A percentile compares a stretch with the other conserved stretches of the same genome.
These are phyloP conservation scores for Daldinia sp. DNA, from an alignment of 2,329 filamentous ascomycete genomes.

Conservation along the genomic window DNA sequence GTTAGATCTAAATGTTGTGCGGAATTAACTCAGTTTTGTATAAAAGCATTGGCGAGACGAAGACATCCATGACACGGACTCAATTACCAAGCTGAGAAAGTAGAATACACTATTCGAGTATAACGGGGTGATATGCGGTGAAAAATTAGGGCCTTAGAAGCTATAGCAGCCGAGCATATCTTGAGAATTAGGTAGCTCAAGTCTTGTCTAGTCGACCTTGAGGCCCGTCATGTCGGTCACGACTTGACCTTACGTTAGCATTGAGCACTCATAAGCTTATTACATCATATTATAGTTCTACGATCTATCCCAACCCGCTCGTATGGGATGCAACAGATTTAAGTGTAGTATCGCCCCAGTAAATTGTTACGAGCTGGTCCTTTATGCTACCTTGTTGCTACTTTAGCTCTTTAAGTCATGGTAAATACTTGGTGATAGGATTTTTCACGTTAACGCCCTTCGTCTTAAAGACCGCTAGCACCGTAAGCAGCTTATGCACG, in stretches of 20 bases:
- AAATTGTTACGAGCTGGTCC: slow-evolving; percentile 52
- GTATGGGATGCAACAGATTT: slow-evolving; percentile 60
- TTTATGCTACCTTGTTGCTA: slow-evolving; percentile 35
- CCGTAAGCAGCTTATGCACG: slow-evolving; percentile 43
- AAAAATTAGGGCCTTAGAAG: not conserved
- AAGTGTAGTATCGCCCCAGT: slow-evolving; percentile 63
- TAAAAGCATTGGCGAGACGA: not conserved
- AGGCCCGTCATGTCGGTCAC: slow-evolving; percentile 52
- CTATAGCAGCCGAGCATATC: not conserved
- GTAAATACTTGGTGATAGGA: slow-evolving; percentile 60
- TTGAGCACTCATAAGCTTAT: not conserved
- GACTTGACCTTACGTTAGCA: slow-evolving; percentile 43
- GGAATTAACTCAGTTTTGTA: not conserved
- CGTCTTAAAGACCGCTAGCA: slow-evolving; percentile 51
- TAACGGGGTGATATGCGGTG: not conserved
- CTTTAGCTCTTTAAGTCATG: slow-evolving; percentile 50
- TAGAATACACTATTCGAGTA: not conserved
- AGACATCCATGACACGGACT: not conserved
- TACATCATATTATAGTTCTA: slow-evolving; percentile 42
- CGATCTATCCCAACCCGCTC: slow-evolving; percentile 57
- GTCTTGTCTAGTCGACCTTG: slow-evolving; percentile 46
- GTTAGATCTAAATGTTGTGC: not conserved
- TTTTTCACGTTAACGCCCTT: slow-evolving; percentile 54
- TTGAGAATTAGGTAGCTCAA: slow-evolving; percentile 52
- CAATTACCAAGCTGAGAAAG: not conserved